Base-by-base conservation (phyloP, 495 filamentous ascomycete species). In the Trichoderma orchidacearum region DNA sequence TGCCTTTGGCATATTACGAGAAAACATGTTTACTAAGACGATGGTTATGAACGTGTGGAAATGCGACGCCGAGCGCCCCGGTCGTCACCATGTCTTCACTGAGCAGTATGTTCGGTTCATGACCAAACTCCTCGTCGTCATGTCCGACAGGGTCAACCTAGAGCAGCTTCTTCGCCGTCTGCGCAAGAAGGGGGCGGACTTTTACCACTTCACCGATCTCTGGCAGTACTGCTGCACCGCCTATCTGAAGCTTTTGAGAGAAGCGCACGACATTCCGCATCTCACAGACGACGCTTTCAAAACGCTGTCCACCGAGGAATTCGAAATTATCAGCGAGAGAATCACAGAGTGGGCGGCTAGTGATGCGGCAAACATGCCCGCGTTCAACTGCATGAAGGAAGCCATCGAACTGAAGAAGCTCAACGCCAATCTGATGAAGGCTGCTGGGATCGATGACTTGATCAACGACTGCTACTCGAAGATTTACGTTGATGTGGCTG, bases 1-100 rank as follows among this genome's bases (percentile, higher is more conserved):
- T 6, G 90, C 90, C 12, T 89, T 87, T 63, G 66, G 75, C 27
- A 87, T 93, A 54, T 76, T 96, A 31, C 85, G 84, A 9, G 86
- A 93, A 58, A 86, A 85, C 54, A 94, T 95, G 62, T 91, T 95
- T 63, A 95, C 90, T 38, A 95, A 95, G 70, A 95, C 90, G 9
- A 92, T 95, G 83, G 82, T 84, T 5, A 82, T 95, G 61, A 89
- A 94, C 67, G 91, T 99, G 12, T 99, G 93, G 93, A 90, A 88
- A 58, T 95, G 93, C 23, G 91, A 96, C 54, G 81, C 85, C 55
- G 93, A 99, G 69, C 83, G 93, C 18, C 83, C 90, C 5, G 93
- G 93, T 0, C 77, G 93, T 38, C 94, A 97, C 64, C 93, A 93
- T 63, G 88, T 96, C 32, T 99, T 95, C 70, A 96, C 89, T 15